Conservation (phyloP, 371 early-diverging fungal species). For the Mortierella sp. region DNA sequence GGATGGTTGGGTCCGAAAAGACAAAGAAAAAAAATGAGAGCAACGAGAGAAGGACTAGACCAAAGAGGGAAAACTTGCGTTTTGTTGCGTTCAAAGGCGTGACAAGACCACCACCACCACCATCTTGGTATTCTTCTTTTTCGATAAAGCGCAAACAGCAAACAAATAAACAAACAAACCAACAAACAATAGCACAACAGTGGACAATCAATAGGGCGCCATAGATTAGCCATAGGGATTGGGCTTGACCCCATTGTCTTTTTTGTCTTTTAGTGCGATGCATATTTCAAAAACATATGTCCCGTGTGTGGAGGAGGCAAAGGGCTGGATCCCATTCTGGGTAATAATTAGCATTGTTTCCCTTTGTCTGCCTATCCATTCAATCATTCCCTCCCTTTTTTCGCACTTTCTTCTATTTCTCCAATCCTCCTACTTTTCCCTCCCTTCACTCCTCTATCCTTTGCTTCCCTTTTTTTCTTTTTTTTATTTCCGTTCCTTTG, state of each 20-base stretch:
- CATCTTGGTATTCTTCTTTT: background rate
- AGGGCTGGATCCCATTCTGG: constrained; percentile 5
- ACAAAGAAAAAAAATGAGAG: background rate
- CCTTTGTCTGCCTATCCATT: background rate
- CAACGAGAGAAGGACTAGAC: background rate
- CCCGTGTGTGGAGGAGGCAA: background rate
- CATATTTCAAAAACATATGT: background rate
- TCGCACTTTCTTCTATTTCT: background rate
- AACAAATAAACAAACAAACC: background rate
- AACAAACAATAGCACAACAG: background rate
- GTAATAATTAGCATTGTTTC: background rate
- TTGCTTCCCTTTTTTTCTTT: background rate
- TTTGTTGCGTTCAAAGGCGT: background rate
- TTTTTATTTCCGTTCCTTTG: background rate
- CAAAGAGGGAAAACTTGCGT: background rate
- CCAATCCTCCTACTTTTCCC: background rate
- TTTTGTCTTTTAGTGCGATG: background rate
- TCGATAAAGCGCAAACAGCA: background rate
- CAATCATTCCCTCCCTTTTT: background rate
- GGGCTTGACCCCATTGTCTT: background rate
- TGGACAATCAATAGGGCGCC: background rate
- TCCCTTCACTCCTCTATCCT: background rate
- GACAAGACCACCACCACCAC: background rate
- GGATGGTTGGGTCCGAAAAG: background rate
- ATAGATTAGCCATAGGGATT: background rate